Base-by-base conservation (phyloP, 1,284 basidiomycete species). In the Veloboletus limbatus region DNA sequence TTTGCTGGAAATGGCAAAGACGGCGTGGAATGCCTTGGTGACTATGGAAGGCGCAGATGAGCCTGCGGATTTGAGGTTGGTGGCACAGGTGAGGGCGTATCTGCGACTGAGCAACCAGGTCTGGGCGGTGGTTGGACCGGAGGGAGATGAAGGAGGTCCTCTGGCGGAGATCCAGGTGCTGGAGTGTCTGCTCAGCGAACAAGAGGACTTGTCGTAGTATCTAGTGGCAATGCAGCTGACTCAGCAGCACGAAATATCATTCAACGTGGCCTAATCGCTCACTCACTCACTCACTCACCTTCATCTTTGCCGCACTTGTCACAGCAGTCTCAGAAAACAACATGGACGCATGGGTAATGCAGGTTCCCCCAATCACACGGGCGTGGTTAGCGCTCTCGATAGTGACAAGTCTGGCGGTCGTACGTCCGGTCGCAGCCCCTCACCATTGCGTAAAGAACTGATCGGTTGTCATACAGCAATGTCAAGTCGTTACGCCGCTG, bases 341-440 rank as follows among this genome's bases (percentile, higher is more conserved):
- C 39, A 89, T 89, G 88, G 87, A 90, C 66, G 86, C 81, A 24
- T 90, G 91, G 91, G 77, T 94, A 33, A 79, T 76, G 25, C 88
- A 94, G 58, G 88, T 96, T 43, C 93, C 93, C 26, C 92, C 92
- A 4, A 81, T 97, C 43, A 97, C 93, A 6, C 76, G 92, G 39
- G 75, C 76, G 34, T 95, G 92, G 90, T 76, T 94, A 26, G 78
- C 75, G 3, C 73, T 91, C 2, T 83, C 88, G 7, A 79, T 94
- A 14, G 73, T 82, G 18, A 87, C 84, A 5, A 93, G 90, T 61
- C 60, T 94, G 37, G 85, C 91, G 14, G 89, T 95, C 53, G 92
- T 95, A 52, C 36, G 52, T 48, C 42, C 33, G 25, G 27, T 24
- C 5, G 20, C 26, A 3, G n/a, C 26, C 21, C 10, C 17, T 24